Base-by-base conservation (phyloP, 1,284 basidiomycete genomes). In the Cryptococcus wingfieldii region DNA sequence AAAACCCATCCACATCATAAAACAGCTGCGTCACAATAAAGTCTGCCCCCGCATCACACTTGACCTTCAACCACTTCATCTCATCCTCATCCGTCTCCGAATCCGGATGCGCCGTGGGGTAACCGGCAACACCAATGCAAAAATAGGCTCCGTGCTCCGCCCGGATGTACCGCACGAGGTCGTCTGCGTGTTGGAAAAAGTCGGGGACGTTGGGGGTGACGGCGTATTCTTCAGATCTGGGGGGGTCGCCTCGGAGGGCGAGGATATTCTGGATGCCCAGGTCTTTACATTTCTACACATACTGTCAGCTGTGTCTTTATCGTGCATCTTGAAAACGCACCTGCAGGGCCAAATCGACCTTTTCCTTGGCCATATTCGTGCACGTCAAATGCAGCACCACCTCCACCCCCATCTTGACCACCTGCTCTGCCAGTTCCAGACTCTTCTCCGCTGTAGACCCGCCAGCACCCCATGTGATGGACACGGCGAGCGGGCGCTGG, bases 1-100 rank as follows among this genome's bases (percentile, higher is more conserved):
- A 77, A 76, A 95, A 97, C 25, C 83, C 81, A 54, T 92, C 86
- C 18, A 89, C 86, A 69, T 98, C 95, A 76, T 98, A 99, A 76
- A 99, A 99, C 41, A 98, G 81, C 71, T 99, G 96, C 0, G 96
- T 98, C 59, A 98, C 81, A 61, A 99, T 89, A 74, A 92, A 97
- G 68, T 96, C 87, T 2, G 95, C 95, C 6, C 96, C 96, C 0
- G 91, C 92, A 62, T 97, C 88, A 43, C 98, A 86, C 77, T 98
- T 98, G 38, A 81, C 81, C 75, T 90, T 91, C 58, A 98, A 80
- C 66, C 86, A 81, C 2, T 81, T 77, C 19, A 98, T 80, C 67
- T 95, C 89, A n/a, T 79, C 79, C 50, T 89, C 85, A 60, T 84
- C 84, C 5, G 79, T 75, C 23, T 82, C 78, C 45, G 82, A 82